Percentiles rank a stretch among this genome's conserved stretches.
phyloP scores from a whole-genome alignment of 2,329 filamentous ascomycete genomes.

The Cladosporium sp. region DNA sequence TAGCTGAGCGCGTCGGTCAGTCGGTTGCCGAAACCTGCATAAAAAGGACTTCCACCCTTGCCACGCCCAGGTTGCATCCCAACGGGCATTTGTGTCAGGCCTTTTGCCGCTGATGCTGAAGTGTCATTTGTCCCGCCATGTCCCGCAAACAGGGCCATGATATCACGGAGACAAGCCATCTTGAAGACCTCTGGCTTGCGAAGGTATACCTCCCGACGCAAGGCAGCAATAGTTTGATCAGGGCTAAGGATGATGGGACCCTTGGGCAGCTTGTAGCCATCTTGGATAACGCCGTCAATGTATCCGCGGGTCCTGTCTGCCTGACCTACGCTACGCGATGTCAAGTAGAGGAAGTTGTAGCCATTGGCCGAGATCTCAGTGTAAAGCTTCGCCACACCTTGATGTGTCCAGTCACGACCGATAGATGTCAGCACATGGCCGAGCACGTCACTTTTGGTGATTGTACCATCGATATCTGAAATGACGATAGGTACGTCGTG shows the following conservation, averaged over 20 bases:
- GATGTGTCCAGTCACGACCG: constrained; percentile 95
- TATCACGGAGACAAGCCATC: constrained; percentile 95
- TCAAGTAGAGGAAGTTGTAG: constrained; percentile 98
- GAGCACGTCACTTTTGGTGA: constrained; percentile 66
- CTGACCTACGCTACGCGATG: constrained; percentile 87
- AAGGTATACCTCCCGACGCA: constrained; percentile 88
- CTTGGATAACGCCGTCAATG: constrained; percentile 82
- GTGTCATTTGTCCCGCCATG: constrained; percentile 31
- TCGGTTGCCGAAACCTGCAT: constrained; percentile 94
- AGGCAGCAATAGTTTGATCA: constrained; percentile 87
- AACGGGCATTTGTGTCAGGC: constrained; percentile 17
- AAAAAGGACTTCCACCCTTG: constrained; percentile 63
- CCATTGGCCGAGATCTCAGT: constrained; percentile 92
- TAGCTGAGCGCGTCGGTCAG: constrained; percentile 96
- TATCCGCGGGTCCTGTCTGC: constrained; percentile 88
- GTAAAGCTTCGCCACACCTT: constrained; percentile 94
- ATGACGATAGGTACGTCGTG: constrained; percentile 92
- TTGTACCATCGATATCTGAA: constrained; percentile 97
- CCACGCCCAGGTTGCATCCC: constrained; percentile 22
- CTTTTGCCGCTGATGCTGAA: constrained; percentile 23
- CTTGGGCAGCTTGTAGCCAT: constrained; percentile 77
- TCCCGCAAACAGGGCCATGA: constrained; percentile 72
- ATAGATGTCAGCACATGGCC: constrained; percentile 96
- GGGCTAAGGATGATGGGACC: constrained; percentile 94
- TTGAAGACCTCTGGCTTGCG: constrained; percentile 98